A percentile compares a stretch with the other conserved stretches of the same genome.
These are phyloP conservation scores for Leccinum incarnatum DNA, from an alignment of 768 basidiomycete genomes.

Conservation along the genomic window DNA sequence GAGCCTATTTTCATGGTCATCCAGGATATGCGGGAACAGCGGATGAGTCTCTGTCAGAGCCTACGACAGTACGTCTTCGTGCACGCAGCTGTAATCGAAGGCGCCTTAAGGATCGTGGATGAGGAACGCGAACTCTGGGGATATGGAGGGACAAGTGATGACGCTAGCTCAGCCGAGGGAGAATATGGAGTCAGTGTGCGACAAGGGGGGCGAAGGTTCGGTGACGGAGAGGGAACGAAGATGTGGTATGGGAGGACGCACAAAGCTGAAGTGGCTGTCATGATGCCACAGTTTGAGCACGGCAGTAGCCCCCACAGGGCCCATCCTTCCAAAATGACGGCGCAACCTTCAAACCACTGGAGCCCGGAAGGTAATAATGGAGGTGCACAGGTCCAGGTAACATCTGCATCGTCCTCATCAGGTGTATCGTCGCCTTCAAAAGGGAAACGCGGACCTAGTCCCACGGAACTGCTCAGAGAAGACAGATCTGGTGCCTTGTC, in stretches of 20 bases:
- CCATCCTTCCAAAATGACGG: slow-evolving; percentile 7
- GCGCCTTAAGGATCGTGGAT: slow-evolving; percentile 72
- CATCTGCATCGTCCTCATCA: slow-evolving; percentile 15
- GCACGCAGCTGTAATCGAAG: slow-evolving; percentile 81
- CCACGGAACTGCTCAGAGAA: slow-evolving; percentile 65
- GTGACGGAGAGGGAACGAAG: slow-evolving; percentile 11
- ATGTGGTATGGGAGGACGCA: slow-evolving; percentile 1
- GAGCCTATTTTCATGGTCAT: slow-evolving; percentile 82
- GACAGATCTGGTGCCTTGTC: slow-evolving; percentile 54
- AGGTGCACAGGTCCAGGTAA: slow-evolving; percentile 4
- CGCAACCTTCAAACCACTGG: slow-evolving; percentile 1
- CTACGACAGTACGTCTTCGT: slow-evolving; percentile 93
- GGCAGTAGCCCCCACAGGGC: slow-evolving; percentile 1
- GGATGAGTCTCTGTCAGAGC: slow-evolving; percentile 96
- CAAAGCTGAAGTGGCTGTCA: background rate
- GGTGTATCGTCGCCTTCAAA: slow-evolving; percentile 35
- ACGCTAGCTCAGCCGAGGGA: slow-evolving; percentile 16
- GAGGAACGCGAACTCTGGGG: slow-evolving; percentile 53
- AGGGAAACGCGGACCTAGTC: slow-evolving; percentile 68
- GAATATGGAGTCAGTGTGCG: slow-evolving; percentile 3
- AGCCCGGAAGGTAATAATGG: slow-evolving; percentile 6
- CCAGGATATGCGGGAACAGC: slow-evolving; percentile 92
- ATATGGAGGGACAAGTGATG: slow-evolving; percentile 21
- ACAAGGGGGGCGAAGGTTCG: slow-evolving; percentile 19
- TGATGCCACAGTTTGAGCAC: background rate